Evolutionary conservation across 352 stramenopile genomes (phyloP).

Genomic region (Pythium phragmitis): DNA sequence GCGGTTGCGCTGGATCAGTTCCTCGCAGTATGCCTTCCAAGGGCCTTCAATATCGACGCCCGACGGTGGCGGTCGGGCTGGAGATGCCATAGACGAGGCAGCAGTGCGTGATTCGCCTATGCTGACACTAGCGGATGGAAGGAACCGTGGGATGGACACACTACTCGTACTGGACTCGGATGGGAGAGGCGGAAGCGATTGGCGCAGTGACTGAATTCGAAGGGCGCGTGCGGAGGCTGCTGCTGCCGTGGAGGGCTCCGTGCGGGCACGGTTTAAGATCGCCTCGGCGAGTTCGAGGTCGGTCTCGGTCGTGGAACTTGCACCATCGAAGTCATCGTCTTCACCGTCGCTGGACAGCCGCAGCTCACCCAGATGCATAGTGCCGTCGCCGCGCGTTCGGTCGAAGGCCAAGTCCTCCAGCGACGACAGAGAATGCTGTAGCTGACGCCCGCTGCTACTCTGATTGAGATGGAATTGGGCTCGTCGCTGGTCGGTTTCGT

Average conservation of each 20-base stretch:
- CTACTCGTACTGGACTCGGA: neutral
- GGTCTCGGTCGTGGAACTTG: constrained; percentile 22
- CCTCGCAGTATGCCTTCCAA: constrained; percentile 74
- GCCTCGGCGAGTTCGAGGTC: constrained; percentile 29
- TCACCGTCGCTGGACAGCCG: constrained; percentile 25
- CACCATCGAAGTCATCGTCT: constrained; percentile 21
- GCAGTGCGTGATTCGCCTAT: neutral
- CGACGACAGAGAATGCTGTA: constrained; percentile 22
- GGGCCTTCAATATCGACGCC: constrained; percentile 31
- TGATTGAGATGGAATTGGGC: constrained; percentile 2
- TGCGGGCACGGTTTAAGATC: constrained; percentile 11
- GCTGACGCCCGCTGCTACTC: neutral
- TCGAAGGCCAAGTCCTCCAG: constrained; percentile 20
- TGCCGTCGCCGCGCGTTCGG: constrained; percentile 13
- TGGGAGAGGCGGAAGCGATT: constrained; percentile 20
- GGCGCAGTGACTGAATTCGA: constrained; percentile 19
- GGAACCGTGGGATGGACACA: constrained; percentile 6
- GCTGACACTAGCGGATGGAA: neutral
- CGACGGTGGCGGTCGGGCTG: neutral
- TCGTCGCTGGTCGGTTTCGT: constrained; percentile 10
- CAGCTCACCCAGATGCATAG: constrained; percentile 28
- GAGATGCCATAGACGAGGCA: neutral
- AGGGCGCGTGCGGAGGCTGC: neutral
- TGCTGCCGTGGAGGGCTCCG: neutral
- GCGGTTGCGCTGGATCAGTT: constrained; percentile 67